These are phyloP conservation scores for Nicotiana rustica DNA, from an alignment of 305 asterid genomes.

Conservation along the genomic window DNA sequence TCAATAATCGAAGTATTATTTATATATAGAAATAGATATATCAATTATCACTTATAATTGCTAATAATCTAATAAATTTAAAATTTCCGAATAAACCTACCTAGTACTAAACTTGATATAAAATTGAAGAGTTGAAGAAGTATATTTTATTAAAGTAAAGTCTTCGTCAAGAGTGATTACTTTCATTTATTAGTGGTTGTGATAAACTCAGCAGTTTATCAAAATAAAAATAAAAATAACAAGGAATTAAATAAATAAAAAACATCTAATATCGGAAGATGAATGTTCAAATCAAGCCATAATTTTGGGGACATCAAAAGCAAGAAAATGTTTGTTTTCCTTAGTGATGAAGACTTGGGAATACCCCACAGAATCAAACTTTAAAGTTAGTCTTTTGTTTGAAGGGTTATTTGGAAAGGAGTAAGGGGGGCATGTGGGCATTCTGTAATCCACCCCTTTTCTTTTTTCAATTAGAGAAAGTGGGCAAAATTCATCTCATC, in stretches of 20 bases:
- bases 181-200: too few species aligned
- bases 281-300: background rate
- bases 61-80: background rate
- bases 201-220: background rate
- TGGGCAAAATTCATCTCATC: background rate
- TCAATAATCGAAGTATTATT: background rate
- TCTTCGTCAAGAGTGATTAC: background rate
- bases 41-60: background rate
- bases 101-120: background rate
- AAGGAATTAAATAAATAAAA: background rate
- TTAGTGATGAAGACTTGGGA: slow-evolving; percentile 30
- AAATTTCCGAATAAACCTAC: background rate
- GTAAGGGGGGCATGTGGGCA: background rate
- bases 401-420: background rate
- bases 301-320: background rate
- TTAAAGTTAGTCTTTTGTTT: slow-evolving; percentile 17
- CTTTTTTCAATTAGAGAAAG: slow-evolving; percentile 23
- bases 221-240: too few species aligned
- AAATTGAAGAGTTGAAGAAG: background rate
- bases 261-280: background rate
- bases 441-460: slow-evolving; percentile 33
- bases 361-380: slow-evolving; percentile 30
- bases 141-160: background rate
- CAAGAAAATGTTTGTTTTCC: slow-evolving; percentile 28
- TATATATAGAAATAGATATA: background rate